phyloP scores from a whole-genome alignment of 1,284 basidiomycete species.

The Sanguinoderma infundibulare region DNA sequence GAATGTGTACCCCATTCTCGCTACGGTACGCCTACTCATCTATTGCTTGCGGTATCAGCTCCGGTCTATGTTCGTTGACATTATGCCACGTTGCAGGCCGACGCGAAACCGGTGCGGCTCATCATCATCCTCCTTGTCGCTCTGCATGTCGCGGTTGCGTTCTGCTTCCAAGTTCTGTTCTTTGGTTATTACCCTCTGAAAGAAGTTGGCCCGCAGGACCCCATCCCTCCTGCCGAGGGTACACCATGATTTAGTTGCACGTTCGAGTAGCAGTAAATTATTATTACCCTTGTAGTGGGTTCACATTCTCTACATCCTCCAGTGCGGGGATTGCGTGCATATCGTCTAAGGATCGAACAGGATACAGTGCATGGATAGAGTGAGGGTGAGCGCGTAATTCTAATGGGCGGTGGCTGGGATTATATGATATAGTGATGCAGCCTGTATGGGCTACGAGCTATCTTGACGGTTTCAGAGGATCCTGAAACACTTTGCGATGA shows the following conservation, averaged over 20 bases:
- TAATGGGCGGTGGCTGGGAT: background rate
- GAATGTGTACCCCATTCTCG: conserved; percentile 90
- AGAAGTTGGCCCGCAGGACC: conserved; percentile 51
- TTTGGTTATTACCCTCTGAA: conserved; percentile 80
- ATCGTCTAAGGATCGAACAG: too few species aligned
- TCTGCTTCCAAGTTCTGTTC: conserved; percentile 87
- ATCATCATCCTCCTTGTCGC: conserved; percentile 74
- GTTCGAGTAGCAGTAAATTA: conserved; percentile 7
- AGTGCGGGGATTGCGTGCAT: background rate
- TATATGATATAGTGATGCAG: background rate
- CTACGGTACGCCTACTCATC: conserved; percentile 61
- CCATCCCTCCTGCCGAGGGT: conserved; percentile 26
- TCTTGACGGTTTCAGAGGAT: conserved; percentile 19
- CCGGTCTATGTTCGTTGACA: background rate
- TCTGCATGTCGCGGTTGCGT: conserved; percentile 76
- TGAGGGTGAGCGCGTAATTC: background rate
- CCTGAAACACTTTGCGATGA: conserved; percentile 28
- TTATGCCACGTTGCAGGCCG: conserved; percentile 55
- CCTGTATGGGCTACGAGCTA: background rate
- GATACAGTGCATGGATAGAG: background rate
- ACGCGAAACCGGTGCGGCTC: conserved; percentile 82
- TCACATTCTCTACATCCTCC: background rate
- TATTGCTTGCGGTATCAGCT: background rate
- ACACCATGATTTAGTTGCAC: background rate
- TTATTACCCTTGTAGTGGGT: conserved; percentile 1